Evolutionary conservation across 2,329 filamentous ascomycete species (phyloP).

Genomic region (Colletotrichum graminicola): DNA sequence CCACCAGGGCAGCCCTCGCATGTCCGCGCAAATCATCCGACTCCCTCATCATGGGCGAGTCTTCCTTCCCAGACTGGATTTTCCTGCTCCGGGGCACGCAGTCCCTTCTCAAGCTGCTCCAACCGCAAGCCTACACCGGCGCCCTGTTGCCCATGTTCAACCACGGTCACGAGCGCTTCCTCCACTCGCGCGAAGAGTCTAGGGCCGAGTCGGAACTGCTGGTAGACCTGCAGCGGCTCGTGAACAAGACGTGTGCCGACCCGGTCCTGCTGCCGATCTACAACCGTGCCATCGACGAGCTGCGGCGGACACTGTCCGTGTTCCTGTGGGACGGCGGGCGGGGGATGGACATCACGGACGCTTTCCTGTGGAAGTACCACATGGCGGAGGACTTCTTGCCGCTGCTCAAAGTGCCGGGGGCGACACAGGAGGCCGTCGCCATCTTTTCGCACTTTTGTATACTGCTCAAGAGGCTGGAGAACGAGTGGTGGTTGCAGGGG

Average conservation of each 20-base stretch:
- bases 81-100: slow-evolving; percentile 49
- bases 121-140: slow-evolving; percentile 41
- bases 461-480: slow-evolving; percentile 48
- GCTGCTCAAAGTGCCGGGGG: slow-evolving; percentile 47
- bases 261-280: slow-evolving; percentile 42
- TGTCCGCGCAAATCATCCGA: slow-evolving; percentile 48
- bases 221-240: slow-evolving; percentile 42
- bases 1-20: slow-evolving; percentile 43
- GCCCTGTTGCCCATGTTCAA: slow-evolving; percentile 42
- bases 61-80: slow-evolving; percentile 49
- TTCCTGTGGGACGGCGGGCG: slow-evolving; percentile 41
- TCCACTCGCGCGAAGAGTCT: slow-evolving; percentile 34
- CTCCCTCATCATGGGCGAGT: slow-evolving; percentile 48
- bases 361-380: slow-evolving; percentile 56
- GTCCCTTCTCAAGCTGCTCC: slow-evolving; percentile 45
- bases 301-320: slow-evolving; percentile 42
- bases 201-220: slow-evolving; percentile 40
- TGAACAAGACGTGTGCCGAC: slow-evolving; percentile 43
- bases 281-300: slow-evolving; percentile 43
- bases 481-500: slow-evolving; percentile 55
- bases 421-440: slow-evolving; percentile 49
- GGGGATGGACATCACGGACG: slow-evolving; percentile 52
- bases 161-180: slow-evolving; percentile 46
- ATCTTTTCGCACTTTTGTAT: slow-evolving; percentile 54
- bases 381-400: slow-evolving; percentile 53